Conservation (phyloP, 176 grass and related monocot genomes). For the Otatea glauca region DNA sequence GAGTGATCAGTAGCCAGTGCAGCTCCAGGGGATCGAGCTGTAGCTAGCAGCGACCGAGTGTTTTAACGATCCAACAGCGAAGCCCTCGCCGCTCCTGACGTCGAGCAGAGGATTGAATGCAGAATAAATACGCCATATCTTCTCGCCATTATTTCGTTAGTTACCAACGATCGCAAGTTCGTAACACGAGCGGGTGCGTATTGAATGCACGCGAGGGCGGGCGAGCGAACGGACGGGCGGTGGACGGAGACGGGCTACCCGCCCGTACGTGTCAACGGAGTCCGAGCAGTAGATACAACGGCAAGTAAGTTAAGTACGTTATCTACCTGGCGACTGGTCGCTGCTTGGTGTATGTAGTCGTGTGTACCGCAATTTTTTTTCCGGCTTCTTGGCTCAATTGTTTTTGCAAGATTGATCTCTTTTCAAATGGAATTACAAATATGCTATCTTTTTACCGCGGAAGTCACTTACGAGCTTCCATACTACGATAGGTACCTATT, state of each 20-base stretch:
- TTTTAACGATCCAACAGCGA: background rate
- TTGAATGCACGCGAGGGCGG: background rate
- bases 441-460: too few species aligned
- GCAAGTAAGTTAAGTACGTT: conserved; percentile 34
- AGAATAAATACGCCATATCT: conserved; percentile 22
- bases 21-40: background rate
- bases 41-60: background rate
- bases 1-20: too few species aligned
- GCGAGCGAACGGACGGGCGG: background rate
- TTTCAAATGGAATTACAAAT: too few species aligned
- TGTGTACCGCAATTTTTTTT: background rate
- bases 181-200: background rate
- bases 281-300: conserved; percentile 49
- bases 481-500: too few species aligned
- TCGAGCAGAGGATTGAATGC: background rate
- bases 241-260: background rate
- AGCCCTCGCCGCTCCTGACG: background rate
- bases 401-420: too few species aligned
- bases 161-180: conserved; percentile 27
- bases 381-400: too few species aligned
- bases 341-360: background rate
- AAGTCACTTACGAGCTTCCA: too few species aligned
- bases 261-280: conserved; percentile 29
- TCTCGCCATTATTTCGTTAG: conserved; percentile 20
- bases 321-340: background rate